Base-by-base conservation (phyloP, 1,284 basidiomycete genomes). In the Psilocybe mexicana region DNA sequence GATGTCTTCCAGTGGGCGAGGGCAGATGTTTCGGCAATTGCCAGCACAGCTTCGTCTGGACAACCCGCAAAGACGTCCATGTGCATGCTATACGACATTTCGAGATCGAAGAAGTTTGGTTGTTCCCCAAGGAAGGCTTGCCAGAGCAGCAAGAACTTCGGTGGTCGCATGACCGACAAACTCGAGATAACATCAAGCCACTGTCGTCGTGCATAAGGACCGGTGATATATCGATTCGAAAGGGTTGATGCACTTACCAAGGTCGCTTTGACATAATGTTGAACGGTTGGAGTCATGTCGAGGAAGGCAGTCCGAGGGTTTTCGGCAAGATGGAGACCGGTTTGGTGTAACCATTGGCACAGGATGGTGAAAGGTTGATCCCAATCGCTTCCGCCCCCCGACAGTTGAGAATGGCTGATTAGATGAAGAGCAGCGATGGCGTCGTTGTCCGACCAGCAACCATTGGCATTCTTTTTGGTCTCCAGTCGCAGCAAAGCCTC, bases 131-230 rank as follows among this genome's bases (percentile, higher is more conserved):
- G 70, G 30, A 92, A 74, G 24, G 81, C 81, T 65, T 84, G 82
- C 74, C 88, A 88, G 43, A 91, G 77, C 28, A 74, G 69, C 43
- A 89, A 73, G 70, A 87, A 89, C 63, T 82, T 86, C 28, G 91
- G 88, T 12, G 85, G 77, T 51, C 81, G 80, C 64, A 78, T 75
- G 57, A 83, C 70, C 26, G 85, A 86, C 53, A 90, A 70, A 64
- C 84, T 84, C 48, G 88, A 80, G 69, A 91, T 81, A 61, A 89
- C 81, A 68, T 93, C 90, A 56, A 89, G 74, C 85, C 88, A 91
- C 90, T 92, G 67, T 44, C 57, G 47, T 33, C 28, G 49, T 36
- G 30, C 43, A 60, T 63, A 43, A 59, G 58, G 18, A 35, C 46
- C 18, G 42, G 30, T 24, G 12, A 30, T 43, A 25, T 18, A 49